A percentile compares a stretch with the other conserved stretches of the same genome.
Evolutionary conservation across 257 asterid genomes (phyloP).

Genomic region (Capsicum rhomboideum): DNA sequence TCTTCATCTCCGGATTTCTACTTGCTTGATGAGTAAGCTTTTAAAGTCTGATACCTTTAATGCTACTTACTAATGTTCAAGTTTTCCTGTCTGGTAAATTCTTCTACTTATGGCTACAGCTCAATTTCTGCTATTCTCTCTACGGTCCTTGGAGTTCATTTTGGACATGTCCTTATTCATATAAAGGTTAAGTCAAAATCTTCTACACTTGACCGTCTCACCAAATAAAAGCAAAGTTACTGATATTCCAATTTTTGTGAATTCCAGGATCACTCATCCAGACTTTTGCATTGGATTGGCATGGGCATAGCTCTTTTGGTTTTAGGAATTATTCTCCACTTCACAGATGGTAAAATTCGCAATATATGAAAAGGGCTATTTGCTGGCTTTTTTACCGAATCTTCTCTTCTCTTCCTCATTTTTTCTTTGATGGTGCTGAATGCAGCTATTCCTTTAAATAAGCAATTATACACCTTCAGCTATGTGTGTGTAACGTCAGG

Average conservation of each 20-base stretch:
- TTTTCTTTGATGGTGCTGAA: not conserved
- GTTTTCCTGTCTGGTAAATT: not conserved
- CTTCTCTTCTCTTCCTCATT: not conserved
- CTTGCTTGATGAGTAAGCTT: not conserved
- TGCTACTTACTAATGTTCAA: not conserved
- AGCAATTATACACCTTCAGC: conserved; percentile 70
- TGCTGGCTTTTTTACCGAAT: not conserved
- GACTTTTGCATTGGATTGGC: conserved; percentile 55
- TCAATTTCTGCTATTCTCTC: conserved; percentile 73
- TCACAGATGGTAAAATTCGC: conserved; percentile 41
- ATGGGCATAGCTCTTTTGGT: conserved; percentile 47
- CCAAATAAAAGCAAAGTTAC: not conserved
- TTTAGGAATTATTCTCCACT: conserved; percentile 52
- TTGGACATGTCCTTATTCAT: conserved; percentile 64
- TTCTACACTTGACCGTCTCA: not conserved
- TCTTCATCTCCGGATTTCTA: not conserved
- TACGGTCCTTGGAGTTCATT: conserved; percentile 57
- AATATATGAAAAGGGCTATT: not conserved
- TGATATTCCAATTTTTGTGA: not conserved
- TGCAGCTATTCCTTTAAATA: conserved; percentile 73
- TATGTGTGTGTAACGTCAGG: conserved; percentile 71
- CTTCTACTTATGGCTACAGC: conserved; percentile 32
- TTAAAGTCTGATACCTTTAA: not conserved
- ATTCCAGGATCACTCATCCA: conserved; percentile 49
- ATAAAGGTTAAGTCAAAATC: conserved; percentile 30